phyloP scores from a whole-genome alignment of 257 asterid species.

The Scutellaria galericulata region DNA sequence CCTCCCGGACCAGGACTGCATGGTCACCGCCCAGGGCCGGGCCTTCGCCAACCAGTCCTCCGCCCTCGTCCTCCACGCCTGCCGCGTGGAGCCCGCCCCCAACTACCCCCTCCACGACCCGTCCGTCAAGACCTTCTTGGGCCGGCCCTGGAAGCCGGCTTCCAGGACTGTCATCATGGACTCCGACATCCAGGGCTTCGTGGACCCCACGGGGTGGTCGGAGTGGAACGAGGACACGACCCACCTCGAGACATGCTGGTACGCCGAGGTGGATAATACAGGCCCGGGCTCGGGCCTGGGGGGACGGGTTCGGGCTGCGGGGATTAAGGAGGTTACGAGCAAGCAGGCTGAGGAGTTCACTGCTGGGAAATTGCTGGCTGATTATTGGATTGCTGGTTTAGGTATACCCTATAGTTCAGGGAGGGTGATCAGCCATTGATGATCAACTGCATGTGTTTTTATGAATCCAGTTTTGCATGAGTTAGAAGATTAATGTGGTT shows the following conservation, averaged over 20 bases:
- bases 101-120: constrained; percentile 37
- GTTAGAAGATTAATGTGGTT: no score
- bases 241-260: constrained; percentile 47
- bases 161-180: constrained; percentile 62
- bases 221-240: constrained; percentile 49
- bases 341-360: constrained; percentile 28
- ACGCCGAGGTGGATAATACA: constrained; percentile 54
- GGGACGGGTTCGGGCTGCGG: constrained; percentile 42
- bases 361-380: constrained; percentile 26
- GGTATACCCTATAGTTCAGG: constrained; percentile 36
- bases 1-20: constrained; percentile 48
- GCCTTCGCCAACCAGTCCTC: constrained; percentile 46
- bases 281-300: constrained; percentile 54
- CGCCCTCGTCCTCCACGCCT: constrained; percentile 54
- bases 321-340: constrained; percentile 44
- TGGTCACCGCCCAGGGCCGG: constrained; percentile 73
- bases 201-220: constrained; percentile 68
- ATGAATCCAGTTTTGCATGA: no score
- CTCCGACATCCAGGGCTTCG: constrained; percentile 46
- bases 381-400: constrained; percentile 36
- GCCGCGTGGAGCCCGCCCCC: constrained; percentile 49
- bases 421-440: constrained; percentile 8
- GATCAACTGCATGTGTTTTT: neutral
- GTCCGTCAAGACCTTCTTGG: constrained; percentile 44
- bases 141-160: constrained; percentile 68